Conservation (phyloP, 2,329 filamentous ascomycete species). For the Trichoderma atroviride region DNA sequence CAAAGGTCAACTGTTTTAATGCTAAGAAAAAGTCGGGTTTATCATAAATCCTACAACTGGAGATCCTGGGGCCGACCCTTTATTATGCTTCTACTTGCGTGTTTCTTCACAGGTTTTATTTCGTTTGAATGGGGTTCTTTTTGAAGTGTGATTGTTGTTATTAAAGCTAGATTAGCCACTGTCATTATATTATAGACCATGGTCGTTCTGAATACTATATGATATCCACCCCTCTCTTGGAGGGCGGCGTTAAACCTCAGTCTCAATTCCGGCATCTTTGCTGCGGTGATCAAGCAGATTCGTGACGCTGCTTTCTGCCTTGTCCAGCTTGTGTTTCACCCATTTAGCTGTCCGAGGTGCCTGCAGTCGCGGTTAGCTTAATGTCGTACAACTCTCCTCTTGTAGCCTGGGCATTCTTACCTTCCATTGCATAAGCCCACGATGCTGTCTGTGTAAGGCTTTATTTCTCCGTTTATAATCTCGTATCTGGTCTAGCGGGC, state of each 20-base stretch:
- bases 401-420: constrained; percentile 31
- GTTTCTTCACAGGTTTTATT: not conserved
- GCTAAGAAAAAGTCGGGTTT: not conserved
- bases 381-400: not conserved
- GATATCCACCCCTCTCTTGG: not conserved
- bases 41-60: not conserved
- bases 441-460: constrained; percentile 65
- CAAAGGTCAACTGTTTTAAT: constrained; percentile 12
- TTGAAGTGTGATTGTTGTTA: not conserved
- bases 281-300: constrained; percentile 62
- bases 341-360: constrained; percentile 51
- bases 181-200: constrained; percentile 14
- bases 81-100: not conserved
- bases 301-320: constrained; percentile 61
- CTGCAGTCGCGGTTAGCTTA: constrained; percentile 30
- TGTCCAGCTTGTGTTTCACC: constrained; percentile 56
- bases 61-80: not conserved
- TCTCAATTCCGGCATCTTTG: constrained; percentile 64
- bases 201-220: not conserved
- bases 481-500: constrained; percentile 52
- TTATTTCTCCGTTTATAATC: constrained; percentile 64
- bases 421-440: constrained; percentile 74
- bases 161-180: constrained; percentile 10
- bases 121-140: not conserved
- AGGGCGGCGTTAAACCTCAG: constrained; percentile 58